Conservation (phyloP, 2,329 filamentous ascomycete species). For the Trichoderma sp. region DNA sequence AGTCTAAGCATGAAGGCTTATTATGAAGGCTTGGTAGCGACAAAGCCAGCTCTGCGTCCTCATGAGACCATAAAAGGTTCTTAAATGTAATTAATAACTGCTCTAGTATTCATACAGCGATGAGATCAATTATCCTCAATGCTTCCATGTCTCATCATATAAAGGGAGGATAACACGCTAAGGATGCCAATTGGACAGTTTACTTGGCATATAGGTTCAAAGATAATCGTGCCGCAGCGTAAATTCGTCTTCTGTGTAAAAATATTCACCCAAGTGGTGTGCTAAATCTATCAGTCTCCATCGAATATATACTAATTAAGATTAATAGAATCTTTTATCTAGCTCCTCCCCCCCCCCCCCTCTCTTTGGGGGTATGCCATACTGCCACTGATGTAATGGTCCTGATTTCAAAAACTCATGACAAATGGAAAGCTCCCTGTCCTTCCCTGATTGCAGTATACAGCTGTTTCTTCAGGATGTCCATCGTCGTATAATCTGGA, state of each 20-base stretch:
- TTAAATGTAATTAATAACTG: background rate
- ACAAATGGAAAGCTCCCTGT: slow-evolving; percentile 96
- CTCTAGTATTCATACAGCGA: background rate
- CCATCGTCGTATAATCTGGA: slow-evolving; percentile 83
- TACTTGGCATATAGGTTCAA: background rate
- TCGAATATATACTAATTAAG: background rate
- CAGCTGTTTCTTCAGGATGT: slow-evolving; percentile 76
- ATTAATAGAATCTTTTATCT: background rate
- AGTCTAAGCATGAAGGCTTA: background rate
- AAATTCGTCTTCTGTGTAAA: background rate
- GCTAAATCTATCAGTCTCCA: background rate
- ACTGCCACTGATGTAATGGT: background rate
- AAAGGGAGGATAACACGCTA: background rate
- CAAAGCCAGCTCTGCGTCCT: background rate
- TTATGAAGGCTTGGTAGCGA: background rate
- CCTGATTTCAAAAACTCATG: slow-evolving; percentile 39
- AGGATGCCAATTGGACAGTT: background rate
- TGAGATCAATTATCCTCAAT: background rate
- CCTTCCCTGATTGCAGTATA: slow-evolving; percentile 89
- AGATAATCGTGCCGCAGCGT: background rate
- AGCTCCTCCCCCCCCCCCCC: background rate
- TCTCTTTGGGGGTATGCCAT: background rate
- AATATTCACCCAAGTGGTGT: background rate
- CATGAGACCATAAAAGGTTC: background rate
- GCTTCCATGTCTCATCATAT: background rate